Evolutionary conservation across 257 asterid genomes (phyloP).

Genomic region (Galeopsis tetrahit): DNA sequence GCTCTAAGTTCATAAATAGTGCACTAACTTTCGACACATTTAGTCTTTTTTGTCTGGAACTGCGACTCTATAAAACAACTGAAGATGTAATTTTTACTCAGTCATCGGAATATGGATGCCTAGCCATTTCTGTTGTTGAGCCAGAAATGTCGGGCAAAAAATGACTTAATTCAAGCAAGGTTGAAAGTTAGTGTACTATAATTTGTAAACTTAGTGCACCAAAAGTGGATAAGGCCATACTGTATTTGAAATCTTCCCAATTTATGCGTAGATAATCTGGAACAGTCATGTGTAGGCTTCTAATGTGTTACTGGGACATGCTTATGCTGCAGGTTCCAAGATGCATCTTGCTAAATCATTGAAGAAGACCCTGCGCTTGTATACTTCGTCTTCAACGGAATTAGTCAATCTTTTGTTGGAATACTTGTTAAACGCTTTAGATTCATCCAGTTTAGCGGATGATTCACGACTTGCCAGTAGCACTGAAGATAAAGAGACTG

Average conservation of each 20-base stretch:
- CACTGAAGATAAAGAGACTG: constrained; percentile 37
- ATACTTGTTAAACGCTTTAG: constrained; percentile 63
- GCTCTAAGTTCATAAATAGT: neutral
- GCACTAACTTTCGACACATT: neutral
- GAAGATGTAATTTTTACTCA: neutral
- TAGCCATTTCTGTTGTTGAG: neutral
- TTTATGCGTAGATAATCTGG: neutral
- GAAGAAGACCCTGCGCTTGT: constrained; percentile 64
- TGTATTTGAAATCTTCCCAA: neutral
- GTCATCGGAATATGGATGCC: neutral
- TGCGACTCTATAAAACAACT: neutral
- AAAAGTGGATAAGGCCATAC: neutral
- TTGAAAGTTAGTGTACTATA: neutral
- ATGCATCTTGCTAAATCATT: constrained; percentile 62
- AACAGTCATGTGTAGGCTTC: neutral
- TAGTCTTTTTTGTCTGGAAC: neutral
- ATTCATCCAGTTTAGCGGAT: constrained; percentile 44
- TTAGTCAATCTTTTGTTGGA: constrained; percentile 71
- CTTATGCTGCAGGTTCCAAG: constrained; percentile 61
- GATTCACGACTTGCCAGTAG: constrained; percentile 33
- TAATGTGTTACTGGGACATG: neutral
- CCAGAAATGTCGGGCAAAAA: too few species aligned
- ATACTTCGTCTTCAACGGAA: constrained; percentile 74
- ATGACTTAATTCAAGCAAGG: too few species aligned
- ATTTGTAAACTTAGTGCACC: neutral